phyloP scores from a whole-genome alignment of 768 basidiomycete genomes.

The Lactarius tabidus region DNA sequence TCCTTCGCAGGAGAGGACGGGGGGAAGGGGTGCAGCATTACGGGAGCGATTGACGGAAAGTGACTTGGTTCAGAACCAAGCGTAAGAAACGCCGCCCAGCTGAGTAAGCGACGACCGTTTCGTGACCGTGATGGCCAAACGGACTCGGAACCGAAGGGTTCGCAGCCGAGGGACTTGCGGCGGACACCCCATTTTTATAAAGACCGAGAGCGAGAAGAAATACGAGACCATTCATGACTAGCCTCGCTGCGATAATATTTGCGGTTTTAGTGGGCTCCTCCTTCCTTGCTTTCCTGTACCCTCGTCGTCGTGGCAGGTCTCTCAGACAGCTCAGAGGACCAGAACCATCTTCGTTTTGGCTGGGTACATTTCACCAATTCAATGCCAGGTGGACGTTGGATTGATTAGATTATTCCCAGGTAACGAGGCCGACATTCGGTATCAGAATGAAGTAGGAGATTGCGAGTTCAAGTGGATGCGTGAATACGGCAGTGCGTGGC shows the following conservation, averaged over 20 bases:
- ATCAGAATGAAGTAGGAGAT: conserved; percentile 26
- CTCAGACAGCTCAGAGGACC: neutral
- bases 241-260: neutral
- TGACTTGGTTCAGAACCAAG: too few species aligned
- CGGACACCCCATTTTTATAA: too few species aligned
- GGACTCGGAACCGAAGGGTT: too few species aligned
- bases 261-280: neutral
- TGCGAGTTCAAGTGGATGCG: conserved; percentile 23
- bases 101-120: too few species aligned
- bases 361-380: neutral
- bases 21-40: too few species aligned
- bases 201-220: neutral
- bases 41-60: too few species aligned
- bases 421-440: neutral
- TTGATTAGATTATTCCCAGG: neutral
- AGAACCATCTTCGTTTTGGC: neutral
- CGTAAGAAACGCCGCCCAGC: too few species aligned
- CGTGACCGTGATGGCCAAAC: too few species aligned
- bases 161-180: too few species aligned
- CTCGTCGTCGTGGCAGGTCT: neutral
- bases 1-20: too few species aligned
- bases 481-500: conserved; percentile 28
- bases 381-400: neutral
- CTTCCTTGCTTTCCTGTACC: neutral
- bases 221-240: neutral